phyloP scores from a whole-genome alignment of 805 yeast genomes.

The Ogataea paradorogensis region DNA sequence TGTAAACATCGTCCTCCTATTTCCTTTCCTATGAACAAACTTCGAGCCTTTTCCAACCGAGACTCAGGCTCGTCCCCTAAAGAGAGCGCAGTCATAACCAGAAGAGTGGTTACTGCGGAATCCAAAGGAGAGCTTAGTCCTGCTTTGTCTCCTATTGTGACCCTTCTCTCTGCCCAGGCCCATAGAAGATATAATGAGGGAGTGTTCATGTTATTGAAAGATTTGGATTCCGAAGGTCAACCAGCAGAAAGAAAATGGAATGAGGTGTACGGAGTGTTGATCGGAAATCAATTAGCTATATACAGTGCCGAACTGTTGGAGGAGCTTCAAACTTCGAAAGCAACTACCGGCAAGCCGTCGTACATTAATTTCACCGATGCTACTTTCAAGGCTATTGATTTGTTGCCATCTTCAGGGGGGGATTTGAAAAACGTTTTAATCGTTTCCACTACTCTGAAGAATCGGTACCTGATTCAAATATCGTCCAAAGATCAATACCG shows the following conservation, averaged over 20 bases:
- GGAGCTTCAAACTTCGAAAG: slow-evolving; percentile 39
- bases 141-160: slow-evolving; percentile 66
- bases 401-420: slow-evolving; percentile 62
- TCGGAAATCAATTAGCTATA: slow-evolving; percentile 87
- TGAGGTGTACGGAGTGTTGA: slow-evolving; percentile 87
- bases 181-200: slow-evolving; percentile 78
- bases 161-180: slow-evolving; percentile 67
- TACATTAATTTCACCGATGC: slow-evolving; percentile 93
- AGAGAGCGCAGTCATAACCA: slow-evolving; percentile 14
- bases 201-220: slow-evolving; percentile 68
- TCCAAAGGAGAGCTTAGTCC: slow-evolving; percentile 31
- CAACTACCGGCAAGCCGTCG: slow-evolving; percentile 48
- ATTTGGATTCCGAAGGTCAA: slow-evolving; percentile 78
- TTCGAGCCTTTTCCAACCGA: slow-evolving; percentile 24
- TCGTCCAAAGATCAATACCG: slow-evolving; percentile 59
- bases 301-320: slow-evolving; percentile 81
- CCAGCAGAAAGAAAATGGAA: slow-evolving; percentile 84
- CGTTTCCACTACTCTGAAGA: slow-evolving; percentile 90
- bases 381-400: slow-evolving; percentile 66
- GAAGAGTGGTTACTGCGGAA: slow-evolving; percentile 26
- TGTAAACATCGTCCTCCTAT: slow-evolving; percentile 1
- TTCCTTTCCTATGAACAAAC: slow-evolving; percentile 21
- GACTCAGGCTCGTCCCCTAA: slow-evolving; percentile 15
- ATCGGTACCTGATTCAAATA: slow-evolving; percentile 80
- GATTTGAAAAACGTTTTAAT: slow-evolving; percentile 74